phyloP scores from a whole-genome alignment of 129 eudicot genomes.

The Apium graveolens region DNA sequence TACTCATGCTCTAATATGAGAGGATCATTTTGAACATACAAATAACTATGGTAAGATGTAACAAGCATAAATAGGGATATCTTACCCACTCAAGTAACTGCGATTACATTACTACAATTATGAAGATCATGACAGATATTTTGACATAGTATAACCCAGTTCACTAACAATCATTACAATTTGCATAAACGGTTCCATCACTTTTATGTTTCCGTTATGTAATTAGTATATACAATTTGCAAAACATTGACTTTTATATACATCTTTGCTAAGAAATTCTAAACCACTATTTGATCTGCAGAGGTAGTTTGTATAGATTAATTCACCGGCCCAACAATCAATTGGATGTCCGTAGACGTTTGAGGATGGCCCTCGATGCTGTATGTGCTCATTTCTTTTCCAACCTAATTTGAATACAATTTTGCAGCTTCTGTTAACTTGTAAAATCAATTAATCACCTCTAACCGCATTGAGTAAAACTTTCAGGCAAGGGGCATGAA shows the following conservation, averaged over 20 bases:
- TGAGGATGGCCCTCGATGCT: constrained; percentile 94
- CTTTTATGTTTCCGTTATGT: neutral
- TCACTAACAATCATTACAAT: neutral
- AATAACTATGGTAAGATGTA: neutral
- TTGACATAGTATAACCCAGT: neutral
- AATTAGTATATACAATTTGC: neutral
- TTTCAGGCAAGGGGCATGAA: constrained; percentile 97
- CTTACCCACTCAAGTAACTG: neutral
- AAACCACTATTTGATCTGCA: constrained; percentile 29
- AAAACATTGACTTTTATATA: neutral
- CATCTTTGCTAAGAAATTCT: neutral
- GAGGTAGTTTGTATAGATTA: constrained; percentile 97
- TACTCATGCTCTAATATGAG: neutral
- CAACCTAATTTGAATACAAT: neutral
- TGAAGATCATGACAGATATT: neutral
- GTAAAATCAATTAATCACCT: constrained; percentile 5
- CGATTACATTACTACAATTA: neutral
- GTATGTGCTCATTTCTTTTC: constrained; percentile 41
- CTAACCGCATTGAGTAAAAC: constrained; percentile 8
- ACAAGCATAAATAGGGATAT: neutral
- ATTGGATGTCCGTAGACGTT: constrained; percentile 80
- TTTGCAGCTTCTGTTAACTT: constrained; percentile 14
- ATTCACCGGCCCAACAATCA: constrained; percentile 91
- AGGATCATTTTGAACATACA: neutral
- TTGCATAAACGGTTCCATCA: neutral